Evolutionary conservation across 2,329 filamentous ascomycete genomes (phyloP).

Genomic region (Fusarium protoensiforme): DNA sequence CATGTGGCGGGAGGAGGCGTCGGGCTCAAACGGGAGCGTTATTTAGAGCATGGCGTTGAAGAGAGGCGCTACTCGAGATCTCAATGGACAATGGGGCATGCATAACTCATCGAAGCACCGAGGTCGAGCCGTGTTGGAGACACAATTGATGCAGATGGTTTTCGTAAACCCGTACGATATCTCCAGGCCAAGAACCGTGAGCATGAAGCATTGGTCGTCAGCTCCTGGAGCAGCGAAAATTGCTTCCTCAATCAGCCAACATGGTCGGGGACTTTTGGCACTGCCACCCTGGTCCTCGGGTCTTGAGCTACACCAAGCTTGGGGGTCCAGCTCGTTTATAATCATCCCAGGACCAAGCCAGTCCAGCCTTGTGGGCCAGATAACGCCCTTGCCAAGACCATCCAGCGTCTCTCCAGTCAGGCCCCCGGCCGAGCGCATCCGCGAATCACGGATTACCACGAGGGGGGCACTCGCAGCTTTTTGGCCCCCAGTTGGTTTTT

Average conservation of each 20-base stretch:
- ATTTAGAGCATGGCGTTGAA: background rate
- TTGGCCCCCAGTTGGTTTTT: background rate
- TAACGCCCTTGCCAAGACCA: background rate
- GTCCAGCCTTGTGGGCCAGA: conserved; percentile 28
- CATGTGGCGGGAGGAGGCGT: background rate
- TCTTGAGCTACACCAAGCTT: conserved; percentile 1
- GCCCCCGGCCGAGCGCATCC: background rate
- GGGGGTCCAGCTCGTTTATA: conserved; percentile 10
- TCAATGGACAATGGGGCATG: background rate
- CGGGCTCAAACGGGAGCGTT: background rate
- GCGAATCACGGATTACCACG: background rate
- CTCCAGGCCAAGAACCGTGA: background rate
- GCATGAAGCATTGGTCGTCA: conserved; percentile 1
- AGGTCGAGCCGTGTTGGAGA: background rate
- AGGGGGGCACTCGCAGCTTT: background rate
- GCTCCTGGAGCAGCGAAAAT: conserved; percentile 3
- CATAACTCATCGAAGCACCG: background rate
- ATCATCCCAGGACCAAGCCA: conserved; percentile 22
- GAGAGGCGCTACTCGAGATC: background rate
- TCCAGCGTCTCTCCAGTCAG: background rate
- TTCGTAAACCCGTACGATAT: background rate
- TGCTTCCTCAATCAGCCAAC: conserved; percentile 11
- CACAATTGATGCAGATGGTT: background rate
- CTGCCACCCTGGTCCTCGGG: background rate
- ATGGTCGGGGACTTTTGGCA: conserved; percentile 24